Evolutionary conservation across 352 stramenopile genomes (phyloP).

Genomic region (Phytophthora crassamura): DNA sequence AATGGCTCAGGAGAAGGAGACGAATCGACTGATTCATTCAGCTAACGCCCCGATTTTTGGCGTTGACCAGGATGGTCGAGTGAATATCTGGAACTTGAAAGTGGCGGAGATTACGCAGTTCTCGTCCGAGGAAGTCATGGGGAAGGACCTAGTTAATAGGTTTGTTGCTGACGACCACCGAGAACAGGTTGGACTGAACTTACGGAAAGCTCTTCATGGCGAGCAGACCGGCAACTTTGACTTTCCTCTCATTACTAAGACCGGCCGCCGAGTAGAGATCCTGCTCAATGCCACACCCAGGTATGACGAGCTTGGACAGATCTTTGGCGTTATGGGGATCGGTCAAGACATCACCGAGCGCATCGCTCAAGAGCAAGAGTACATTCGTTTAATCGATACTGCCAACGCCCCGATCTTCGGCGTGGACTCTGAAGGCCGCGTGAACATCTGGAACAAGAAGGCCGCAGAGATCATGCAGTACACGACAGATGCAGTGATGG

Average conservation of each 20-base stretch:
- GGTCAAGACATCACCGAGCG: slow-evolving; percentile 31
- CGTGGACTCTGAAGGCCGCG: slow-evolving; percentile 62
- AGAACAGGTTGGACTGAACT: slow-evolving; percentile 15
- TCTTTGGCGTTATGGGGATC: slow-evolving; percentile 60
- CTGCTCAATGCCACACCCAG: slow-evolving; percentile 69
- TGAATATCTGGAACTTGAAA: slow-evolving; percentile 83
- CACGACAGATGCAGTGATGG: slow-evolving; percentile 79
- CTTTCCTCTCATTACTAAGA: slow-evolving; percentile 61
- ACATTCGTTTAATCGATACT: slow-evolving; percentile 40
- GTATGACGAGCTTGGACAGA: slow-evolving; percentile 57
- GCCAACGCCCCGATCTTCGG: slow-evolving; percentile 63
- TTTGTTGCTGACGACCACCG: slow-evolving; percentile 45
- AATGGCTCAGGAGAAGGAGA: slow-evolving; percentile 72
- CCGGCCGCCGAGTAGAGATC: slow-evolving; percentile 45
- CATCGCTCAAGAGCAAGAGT: slow-evolving; percentile 31
- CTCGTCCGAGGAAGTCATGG: slow-evolving; percentile 77
- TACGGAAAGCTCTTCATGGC: slow-evolving; percentile 51
- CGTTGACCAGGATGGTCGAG: slow-evolving; percentile 55
- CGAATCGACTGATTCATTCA: slow-evolving; percentile 65
- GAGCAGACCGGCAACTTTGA: slow-evolving; percentile 79
- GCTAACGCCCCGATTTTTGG: slow-evolving; percentile 74
- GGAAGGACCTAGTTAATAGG: slow-evolving; percentile 64
- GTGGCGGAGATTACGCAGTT: slow-evolving; percentile 78
- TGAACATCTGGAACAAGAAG: slow-evolving; percentile 91
- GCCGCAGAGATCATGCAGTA: too few relatives aligned